A percentile compares a stretch with the other conserved stretches of the same genome.
Conservation (phyloP, 805 yeast genomes). For the Yarrowia porcina region DNA sequence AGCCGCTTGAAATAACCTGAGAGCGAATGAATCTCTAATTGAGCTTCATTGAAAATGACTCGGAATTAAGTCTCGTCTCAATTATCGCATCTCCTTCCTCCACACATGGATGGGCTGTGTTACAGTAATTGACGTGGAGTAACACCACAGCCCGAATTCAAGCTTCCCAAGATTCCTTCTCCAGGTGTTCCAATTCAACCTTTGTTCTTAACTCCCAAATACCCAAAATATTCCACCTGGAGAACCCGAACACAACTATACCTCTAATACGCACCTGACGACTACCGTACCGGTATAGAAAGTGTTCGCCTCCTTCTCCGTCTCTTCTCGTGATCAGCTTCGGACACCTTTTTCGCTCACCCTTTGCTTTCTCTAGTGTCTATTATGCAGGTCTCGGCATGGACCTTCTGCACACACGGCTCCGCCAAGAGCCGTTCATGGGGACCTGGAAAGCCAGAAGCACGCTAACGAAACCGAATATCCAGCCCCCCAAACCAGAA, state of each 20-base stretch:
- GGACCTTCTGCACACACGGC: background rate
- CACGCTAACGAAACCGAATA: background rate
- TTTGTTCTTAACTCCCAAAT: no score
- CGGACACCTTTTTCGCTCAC: no score
- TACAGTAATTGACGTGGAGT: background rate
- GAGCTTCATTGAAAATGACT: no score
- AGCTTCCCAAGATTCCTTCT: no score
- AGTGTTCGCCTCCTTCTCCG: background rate
- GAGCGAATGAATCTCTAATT: no score
- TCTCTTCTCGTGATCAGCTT: background rate
- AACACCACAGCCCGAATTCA: no score
- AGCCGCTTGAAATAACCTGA: no score
- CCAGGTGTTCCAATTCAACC: background rate
- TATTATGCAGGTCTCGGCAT: background rate
- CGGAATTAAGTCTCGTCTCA: no score
- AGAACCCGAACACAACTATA: background rate
- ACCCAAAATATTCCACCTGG: background rate
- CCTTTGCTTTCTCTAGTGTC: background rate
- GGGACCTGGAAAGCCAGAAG: background rate
- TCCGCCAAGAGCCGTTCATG: conserved; percentile 10
- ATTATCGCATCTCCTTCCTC: no score
- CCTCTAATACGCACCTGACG: background rate
- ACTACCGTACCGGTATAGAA: background rate
- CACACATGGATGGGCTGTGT: background rate
- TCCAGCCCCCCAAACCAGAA: no score